Base-by-base conservation (phyloP, 305 asterid genomes). In the Fraxinus xanthoxyloides region DNA sequence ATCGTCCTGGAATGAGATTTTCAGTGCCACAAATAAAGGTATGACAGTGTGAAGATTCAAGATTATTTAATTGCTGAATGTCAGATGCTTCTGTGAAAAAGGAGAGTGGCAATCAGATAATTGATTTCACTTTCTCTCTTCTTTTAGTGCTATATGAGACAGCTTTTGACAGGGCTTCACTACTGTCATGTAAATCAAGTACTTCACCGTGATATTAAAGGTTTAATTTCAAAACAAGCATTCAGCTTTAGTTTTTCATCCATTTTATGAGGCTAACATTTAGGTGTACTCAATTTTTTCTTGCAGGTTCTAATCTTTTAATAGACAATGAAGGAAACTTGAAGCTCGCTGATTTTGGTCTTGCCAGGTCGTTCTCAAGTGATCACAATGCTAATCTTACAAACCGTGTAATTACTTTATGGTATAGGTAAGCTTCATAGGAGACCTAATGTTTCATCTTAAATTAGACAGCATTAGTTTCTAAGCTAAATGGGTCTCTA, bases 151-250 rank as follows among this genome's bases (percentile, higher is more conserved):
- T 95, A 95, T 76, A 94, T 95, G 99, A 92, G 85, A 88, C 99
- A 95, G 90, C 97, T 95, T 82, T 85, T 95, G 91, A 95, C 99
- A 9, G 99, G 99, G 89, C 98, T 95, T 85, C 99, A 95, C 91
- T 95, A 95, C 91, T 95, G 99, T 87, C 98, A 95, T 86, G 93
- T 95, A 77, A 95, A 95, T 89, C 99, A 95, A 92, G 99, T 95
- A 85, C 98, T 95, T 88, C 99, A 95, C 90, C 94, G 99, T 79
- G 99, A 95, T 89, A 95, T 95, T 85, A 95, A 95, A 95, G 99
- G 99, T 95, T 80, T 76, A 76, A 15, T 79, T 80, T 84, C 73
- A 28, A 85, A 86, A 73, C 82, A 80, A 67, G 72, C 76, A 36
- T 51, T 84, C 51, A 34, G 54, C 85, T 79, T 65, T 81, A 76